phyloP scores from a whole-genome alignment of 2,329 filamentous ascomycete genomes.

The Scorias spongiosa region DNA sequence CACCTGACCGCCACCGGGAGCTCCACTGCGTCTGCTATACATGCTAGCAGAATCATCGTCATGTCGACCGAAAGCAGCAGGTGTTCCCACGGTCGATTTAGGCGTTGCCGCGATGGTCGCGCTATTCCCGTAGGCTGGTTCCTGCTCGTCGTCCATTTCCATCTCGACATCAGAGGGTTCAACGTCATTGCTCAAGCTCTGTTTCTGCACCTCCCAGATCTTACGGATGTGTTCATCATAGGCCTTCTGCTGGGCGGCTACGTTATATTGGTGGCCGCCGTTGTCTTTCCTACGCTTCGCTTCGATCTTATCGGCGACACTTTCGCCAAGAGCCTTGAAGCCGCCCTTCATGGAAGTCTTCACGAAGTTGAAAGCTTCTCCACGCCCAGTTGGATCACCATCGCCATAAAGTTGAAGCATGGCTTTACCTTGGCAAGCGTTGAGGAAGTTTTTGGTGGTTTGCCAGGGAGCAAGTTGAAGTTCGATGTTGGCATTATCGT shows the following conservation, averaged over 20 bases:
- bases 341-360: constrained; percentile 98
- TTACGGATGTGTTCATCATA: constrained; percentile 83
- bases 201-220: constrained; percentile 82
- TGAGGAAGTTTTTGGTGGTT: constrained; percentile 88
- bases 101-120: constrained; percentile 40
- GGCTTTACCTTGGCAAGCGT: constrained; percentile 84
- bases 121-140: constrained; percentile 10
- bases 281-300: constrained; percentile 53
- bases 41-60: constrained; percentile 63
- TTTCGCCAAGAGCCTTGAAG: constrained; percentile 69
- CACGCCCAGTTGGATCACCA: constrained; percentile 84
- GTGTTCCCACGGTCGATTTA: constrained; percentile 50
- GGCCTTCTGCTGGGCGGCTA: constrained; percentile 79
- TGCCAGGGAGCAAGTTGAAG: constrained; percentile 92
- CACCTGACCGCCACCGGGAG: constrained; percentile 43
- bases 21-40: constrained; percentile 31
- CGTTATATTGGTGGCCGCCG: constrained; percentile 92
- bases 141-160: constrained; percentile 36
- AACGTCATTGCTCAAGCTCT: constrained; percentile 56
- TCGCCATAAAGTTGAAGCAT: constrained; percentile 93
- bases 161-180: constrained; percentile 62
- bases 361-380: constrained; percentile 91
- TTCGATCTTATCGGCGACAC: constrained; percentile 72
- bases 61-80: constrained; percentile 34
- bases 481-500: constrained; percentile 62